A percentile compares a stretch with the other conserved stretches of the same genome.
These are phyloP conservation scores for Aspergillus pseudonomiae DNA, from an alignment of 2,329 filamentous ascomycete species.

Conservation along the genomic window DNA sequence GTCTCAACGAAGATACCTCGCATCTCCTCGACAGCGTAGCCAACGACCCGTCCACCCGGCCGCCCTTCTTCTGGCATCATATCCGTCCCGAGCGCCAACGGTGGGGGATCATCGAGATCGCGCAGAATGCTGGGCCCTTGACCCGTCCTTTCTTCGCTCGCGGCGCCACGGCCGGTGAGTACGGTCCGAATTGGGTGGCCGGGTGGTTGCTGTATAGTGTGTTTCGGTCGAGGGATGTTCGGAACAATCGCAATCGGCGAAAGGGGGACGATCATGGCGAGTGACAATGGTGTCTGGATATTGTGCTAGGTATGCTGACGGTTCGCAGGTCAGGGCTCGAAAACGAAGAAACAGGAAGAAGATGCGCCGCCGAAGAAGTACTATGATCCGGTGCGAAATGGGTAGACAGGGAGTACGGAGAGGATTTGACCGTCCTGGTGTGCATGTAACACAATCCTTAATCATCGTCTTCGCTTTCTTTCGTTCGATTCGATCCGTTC, in stretches of 20 bases:
- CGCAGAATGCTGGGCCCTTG: constrained; percentile 42
- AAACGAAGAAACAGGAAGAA: constrained; percentile 27
- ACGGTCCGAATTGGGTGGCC: constrained; percentile 51
- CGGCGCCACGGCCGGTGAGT: constrained; percentile 46
- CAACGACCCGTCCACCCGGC: constrained; percentile 39
- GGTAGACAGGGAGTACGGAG: constrained; percentile 10
- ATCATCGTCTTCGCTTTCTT: constrained; percentile 10
- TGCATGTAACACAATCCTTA: constrained; percentile 5
- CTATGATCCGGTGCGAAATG: constrained; percentile 48
- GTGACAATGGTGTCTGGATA: neutral
- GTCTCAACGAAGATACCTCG: constrained; percentile 43
- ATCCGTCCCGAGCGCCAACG: constrained; percentile 47
- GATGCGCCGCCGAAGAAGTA: constrained; percentile 37
- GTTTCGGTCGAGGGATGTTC: constrained; percentile 50
- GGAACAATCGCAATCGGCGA: constrained; percentile 50
- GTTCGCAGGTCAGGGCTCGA: constrained; percentile 22
- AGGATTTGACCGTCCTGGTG: neutral
- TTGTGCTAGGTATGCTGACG: neutral
- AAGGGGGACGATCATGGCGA: constrained; percentile 34
- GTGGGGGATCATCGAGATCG: constrained; percentile 47
- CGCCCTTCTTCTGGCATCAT: constrained; percentile 52
- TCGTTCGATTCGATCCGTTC: constrained; percentile 20
- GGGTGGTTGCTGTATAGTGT: constrained; percentile 52
- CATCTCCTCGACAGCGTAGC: constrained; percentile 45
- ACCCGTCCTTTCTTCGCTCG: constrained; percentile 45